Base-by-base conservation (phyloP, 1,284 basidiomycete species). In the Lentinula novae-zelandiae region DNA sequence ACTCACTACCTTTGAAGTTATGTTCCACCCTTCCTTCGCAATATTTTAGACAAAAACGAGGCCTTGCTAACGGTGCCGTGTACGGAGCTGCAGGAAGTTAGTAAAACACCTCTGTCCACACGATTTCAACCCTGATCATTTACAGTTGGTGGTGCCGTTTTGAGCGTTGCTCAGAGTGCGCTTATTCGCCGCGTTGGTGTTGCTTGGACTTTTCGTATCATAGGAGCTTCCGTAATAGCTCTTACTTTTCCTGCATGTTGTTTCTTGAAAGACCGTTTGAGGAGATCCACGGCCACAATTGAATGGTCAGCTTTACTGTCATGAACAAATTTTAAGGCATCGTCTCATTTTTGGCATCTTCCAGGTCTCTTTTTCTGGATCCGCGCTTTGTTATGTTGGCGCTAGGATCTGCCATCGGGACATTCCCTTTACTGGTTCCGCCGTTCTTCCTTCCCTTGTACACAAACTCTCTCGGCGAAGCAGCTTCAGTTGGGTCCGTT, bases 21-120 rank as follows among this genome's bases (percentile, higher is more conserved):
- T 53, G 51, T 34, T 53, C 51, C 33, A 53, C 51, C 34, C 51
- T 53, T 38, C 51, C 51, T 53, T 53, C 51, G n/a, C 51, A 53
- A n/a, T 53, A 53, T 38, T 53, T 53, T 15, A 53, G 9, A 53
- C 51, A 17, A 38, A 53, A 53, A 53, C 51, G 51, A 12, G 51
- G 51, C 7, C 51, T 53, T 38, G 51, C 51, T 20, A 53, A 53
- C 17, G 51, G 51, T 4, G 51, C 51, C 8, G 51, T 53, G 0
- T 53, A n/a, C 20, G 31, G 51, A 8, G 51, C 51, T n/a, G 51
- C 51, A 34, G 51, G 51, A 20, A 53, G 51, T 53, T 10, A 38
- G 51, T 53, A 2, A 9, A 2, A 38, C 1, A 10, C 10, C 27
- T 34, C 20, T 6, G 31, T 36, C 17, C 6, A 27, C 27, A 27